Evolutionary conservation across 2,329 filamentous ascomycete species (phyloP).

Genomic region (Epichloe amarillans): DNA sequence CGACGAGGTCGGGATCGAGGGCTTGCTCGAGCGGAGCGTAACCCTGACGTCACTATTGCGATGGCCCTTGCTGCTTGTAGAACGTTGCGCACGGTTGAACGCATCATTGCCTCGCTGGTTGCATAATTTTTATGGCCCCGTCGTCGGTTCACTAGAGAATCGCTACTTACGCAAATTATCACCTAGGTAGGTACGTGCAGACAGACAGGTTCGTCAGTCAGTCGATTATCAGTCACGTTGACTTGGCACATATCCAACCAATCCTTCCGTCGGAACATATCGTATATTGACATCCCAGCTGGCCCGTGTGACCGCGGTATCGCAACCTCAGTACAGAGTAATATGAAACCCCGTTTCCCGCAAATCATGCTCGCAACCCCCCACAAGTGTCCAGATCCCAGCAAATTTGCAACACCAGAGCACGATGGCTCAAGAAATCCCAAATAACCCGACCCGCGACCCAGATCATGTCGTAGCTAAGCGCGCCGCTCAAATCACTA

Average conservation of each 20-base stretch:
- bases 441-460: constrained; percentile 18
- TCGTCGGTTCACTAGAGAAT: background rate
- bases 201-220: background rate
- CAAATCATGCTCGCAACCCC: constrained; percentile 18
- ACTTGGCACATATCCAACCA: no score
- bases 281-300: constrained; percentile 26
- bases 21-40: background rate
- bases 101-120: constrained; percentile 1
- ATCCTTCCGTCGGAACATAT: constrained; percentile 14
- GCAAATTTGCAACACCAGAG: constrained; percentile 22
- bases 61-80: background rate
- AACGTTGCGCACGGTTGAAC: background rate
- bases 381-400: constrained; percentile 14
- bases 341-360: constrained; percentile 17
- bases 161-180: no score
- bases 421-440: constrained; percentile 20
- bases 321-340: constrained; percentile 13
- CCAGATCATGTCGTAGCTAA: constrained; percentile 20
- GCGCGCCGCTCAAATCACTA: constrained; percentile 14
- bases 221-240: background rate
- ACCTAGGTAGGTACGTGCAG: background rate
- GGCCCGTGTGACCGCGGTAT: constrained; percentile 17
- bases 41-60: constrained; percentile 10
- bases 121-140: background rate
- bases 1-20: no score